phyloP scores from a whole-genome alignment of 192 early-diverging fungal species.

The Gryganskiella cystojenkinii region DNA sequence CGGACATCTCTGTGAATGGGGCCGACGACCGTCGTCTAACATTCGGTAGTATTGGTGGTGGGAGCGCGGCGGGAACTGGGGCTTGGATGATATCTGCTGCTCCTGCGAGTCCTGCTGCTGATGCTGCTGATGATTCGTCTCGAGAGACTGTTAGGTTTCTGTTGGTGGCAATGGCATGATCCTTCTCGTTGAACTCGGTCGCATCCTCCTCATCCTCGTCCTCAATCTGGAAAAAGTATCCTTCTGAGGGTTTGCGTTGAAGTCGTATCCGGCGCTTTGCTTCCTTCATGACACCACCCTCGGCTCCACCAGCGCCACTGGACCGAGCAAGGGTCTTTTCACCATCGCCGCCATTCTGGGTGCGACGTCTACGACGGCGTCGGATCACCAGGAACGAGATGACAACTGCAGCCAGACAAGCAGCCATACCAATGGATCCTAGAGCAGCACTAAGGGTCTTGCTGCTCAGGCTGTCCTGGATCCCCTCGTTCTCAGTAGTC shows the following conservation, averaged over 20 bases:
- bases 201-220: conserved; percentile 9
- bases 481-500: background rate
- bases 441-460: conserved; percentile 11
- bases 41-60: conserved; percentile 1
- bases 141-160: background rate
- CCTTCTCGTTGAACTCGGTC: too few relatives aligned
- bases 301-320: background rate
- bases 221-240: conserved; percentile 41
- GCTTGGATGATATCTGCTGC: background rate
- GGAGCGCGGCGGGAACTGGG: too few relatives aligned
- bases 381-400: conserved; percentile 21
- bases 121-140: background rate
- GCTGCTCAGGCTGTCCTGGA: background rate
- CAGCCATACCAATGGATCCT: conserved; percentile 3
- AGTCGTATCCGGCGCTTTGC: conserved; percentile 6
- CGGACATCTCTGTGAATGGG: conserved; percentile 1
- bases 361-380: conserved; percentile 8
- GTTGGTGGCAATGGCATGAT: background rate
- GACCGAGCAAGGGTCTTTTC: background rate
- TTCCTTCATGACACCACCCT: conserved; percentile 27
- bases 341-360: background rate
- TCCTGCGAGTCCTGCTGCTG: background rate
- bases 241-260: conserved; percentile 10
- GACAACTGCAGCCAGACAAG: conserved; percentile 14
- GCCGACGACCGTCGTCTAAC: background rate